phyloP scores from a whole-genome alignment of 768 basidiomycete species.

The Pleurotus pulmonarius region DNA sequence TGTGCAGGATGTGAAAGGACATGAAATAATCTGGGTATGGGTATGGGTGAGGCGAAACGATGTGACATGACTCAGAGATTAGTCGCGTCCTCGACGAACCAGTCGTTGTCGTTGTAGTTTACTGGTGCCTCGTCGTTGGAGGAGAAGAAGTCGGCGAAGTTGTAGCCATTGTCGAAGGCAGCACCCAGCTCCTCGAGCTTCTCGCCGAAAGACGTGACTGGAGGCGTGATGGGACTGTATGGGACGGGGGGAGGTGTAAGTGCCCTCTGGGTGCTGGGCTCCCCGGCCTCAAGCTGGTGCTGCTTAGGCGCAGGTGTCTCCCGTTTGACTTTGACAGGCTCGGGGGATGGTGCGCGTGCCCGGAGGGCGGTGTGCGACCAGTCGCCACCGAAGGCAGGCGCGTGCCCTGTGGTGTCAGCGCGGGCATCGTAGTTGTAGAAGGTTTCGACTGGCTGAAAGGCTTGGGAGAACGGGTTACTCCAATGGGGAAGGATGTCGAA shows the following conservation, averaged over 20 bases:
- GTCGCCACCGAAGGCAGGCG: not conserved
- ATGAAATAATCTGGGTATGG: no score
- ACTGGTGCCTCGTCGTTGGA: not conserved
- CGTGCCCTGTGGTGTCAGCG: not conserved
- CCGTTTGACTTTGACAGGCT: not conserved
- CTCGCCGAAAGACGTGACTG: not conserved
- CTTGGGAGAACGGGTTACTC: not conserved
- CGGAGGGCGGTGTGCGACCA: not conserved
- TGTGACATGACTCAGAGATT: no score
- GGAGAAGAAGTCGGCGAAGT: not conserved
- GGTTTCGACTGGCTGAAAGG: not conserved
- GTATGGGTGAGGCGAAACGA: no score
- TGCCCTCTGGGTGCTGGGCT: not conserved
- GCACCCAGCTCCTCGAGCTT: not conserved
- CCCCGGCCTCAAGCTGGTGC: not conserved
- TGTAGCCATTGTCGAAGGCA: not conserved
- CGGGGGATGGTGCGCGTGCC: not conserved
- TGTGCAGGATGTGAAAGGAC: not conserved
- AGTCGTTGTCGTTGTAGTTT: no score
- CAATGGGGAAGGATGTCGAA: not conserved
- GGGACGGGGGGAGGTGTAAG: not conserved
- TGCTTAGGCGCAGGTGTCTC: not conserved
- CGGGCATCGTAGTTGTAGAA: not conserved
- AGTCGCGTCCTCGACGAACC: no score
- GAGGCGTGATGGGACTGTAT: not conserved